phyloP scores from a whole-genome alignment of 2,329 filamentous ascomycete genomes.

The Epichloe uncinata region DNA sequence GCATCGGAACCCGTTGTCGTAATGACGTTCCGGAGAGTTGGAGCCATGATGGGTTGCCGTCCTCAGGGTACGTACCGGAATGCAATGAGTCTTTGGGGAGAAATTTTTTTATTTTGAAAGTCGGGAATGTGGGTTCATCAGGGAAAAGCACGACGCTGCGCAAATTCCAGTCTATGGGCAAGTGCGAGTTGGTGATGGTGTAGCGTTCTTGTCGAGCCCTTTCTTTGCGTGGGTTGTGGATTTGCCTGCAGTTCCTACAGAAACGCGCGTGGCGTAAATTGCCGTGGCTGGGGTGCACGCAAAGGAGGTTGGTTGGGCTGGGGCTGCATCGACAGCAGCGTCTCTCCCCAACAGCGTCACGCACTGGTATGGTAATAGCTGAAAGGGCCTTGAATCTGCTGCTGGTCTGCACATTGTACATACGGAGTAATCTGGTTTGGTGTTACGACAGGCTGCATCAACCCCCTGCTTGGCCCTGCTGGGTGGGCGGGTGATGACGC shows the following conservation, averaged over 20 bases:
- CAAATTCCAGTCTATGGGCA: not conserved
- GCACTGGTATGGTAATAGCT: too few relatives aligned
- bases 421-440: too few relatives aligned
- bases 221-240: not conserved
- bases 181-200: not conserved
- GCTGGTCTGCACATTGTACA: too few relatives aligned
- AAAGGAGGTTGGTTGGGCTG: conserved; percentile 4
- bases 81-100: not conserved
- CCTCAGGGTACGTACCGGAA: conserved; percentile 1
- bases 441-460: too few relatives aligned
- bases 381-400: too few relatives aligned
- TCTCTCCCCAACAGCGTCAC: too few relatives aligned
- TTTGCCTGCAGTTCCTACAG: conserved; percentile 13
- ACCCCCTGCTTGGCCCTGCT: not conserved
- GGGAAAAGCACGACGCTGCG: not conserved
- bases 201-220: not conserved
- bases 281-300: conserved; percentile 14
- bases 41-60: conserved; percentile 25
- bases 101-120: not conserved
- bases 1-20: conserved; percentile 8
- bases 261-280: conserved; percentile 14
- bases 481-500: conserved; percentile 15
- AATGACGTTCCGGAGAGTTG: conserved; percentile 22
- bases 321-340: not conserved
- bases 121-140: not conserved